Conservation (phyloP, 345 rosid species). For the Erodium maritimum region DNA sequence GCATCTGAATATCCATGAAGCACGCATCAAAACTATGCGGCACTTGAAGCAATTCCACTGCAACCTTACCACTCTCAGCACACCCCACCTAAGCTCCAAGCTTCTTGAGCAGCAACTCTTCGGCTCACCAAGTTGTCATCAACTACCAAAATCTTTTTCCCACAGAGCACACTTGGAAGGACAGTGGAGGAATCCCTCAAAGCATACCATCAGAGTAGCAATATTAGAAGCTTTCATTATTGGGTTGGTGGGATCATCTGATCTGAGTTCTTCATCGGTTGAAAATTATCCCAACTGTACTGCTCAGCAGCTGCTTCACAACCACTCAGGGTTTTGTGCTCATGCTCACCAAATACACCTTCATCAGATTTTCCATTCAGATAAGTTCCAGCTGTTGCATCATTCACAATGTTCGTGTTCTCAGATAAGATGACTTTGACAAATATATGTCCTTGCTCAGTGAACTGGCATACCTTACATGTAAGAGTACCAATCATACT, state of each 20-base stretch:
- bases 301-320: slow-evolving; percentile 80
- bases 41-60: slow-evolving; percentile 54
- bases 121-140: slow-evolving; percentile 86
- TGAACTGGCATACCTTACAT: slow-evolving; percentile 87
- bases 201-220: slow-evolving; percentile 57
- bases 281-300: slow-evolving; percentile 76
- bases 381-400: slow-evolving; percentile 24
- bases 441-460: slow-evolving; percentile 87
- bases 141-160: slow-evolving; percentile 79
- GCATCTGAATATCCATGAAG: slow-evolving; percentile 99
- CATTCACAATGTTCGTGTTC: slow-evolving; percentile 26
- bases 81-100: slow-evolving; percentile 88
- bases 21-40: slow-evolving; percentile 90
- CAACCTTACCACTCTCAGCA: slow-evolving; percentile 76
- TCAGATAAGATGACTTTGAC: slow-evolving; percentile 79
- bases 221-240: slow-evolving; percentile 32
- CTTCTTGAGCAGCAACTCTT: slow-evolving; percentile 87
- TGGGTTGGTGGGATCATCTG: slow-evolving; percentile 19
- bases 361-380: slow-evolving; percentile 44
- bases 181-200: slow-evolving; percentile 77
- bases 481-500: no score
- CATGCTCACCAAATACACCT: no score
- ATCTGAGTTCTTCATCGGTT: slow-evolving; percentile 41
- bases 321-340: slow-evolving; percentile 76
- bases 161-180: slow-evolving; percentile 47